A percentile compares a stretch with the other conserved stretches of the same genome.
Evolutionary conservation across 108 stramenopile species (phyloP).

Genomic region (Cyclostephanos tholiformis): DNA sequence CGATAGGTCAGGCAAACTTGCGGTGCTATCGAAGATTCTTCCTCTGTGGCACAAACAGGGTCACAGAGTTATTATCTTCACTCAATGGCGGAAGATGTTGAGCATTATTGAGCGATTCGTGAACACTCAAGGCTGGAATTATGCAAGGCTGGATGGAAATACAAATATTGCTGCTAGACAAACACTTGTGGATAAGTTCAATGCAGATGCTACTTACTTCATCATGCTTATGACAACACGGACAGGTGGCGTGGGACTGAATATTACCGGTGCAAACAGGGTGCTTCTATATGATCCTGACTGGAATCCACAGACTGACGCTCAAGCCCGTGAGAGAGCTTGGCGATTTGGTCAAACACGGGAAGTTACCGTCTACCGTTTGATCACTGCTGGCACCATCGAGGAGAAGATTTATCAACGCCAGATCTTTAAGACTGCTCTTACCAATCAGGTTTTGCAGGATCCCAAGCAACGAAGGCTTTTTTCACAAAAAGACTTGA

Average conservation of each 20-base stretch:
- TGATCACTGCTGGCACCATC: conserved; percentile 86
- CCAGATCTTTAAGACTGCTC: conserved; percentile 97
- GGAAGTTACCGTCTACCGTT: conserved; percentile 79
- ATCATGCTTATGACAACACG: conserved; percentile 94
- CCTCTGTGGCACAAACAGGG: conserved; percentile 93
- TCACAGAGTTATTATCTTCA: conserved; percentile 95
- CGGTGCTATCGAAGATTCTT: conserved; percentile 91
- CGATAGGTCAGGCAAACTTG: conserved; percentile 91
- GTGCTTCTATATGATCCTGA: conserved; percentile 89
- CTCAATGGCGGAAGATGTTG: conserved; percentile 95
- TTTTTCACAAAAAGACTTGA: conserved; percentile 87
- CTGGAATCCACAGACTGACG: conserved; percentile 97
- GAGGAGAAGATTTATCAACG: conserved; percentile 98
- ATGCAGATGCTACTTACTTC: conserved; percentile 80
- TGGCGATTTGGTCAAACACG: conserved; percentile 90
- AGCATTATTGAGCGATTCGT: conserved; percentile 89
- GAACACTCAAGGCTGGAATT: conserved; percentile 73
- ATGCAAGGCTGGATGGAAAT: conserved; percentile 93
- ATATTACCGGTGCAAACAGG: conserved; percentile 66
- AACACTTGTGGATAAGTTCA: conserved; percentile 91
- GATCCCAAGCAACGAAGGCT: conserved; percentile 90
- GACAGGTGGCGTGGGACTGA: conserved; percentile 96
- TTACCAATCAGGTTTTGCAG: conserved; percentile 89
- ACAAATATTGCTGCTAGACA: conserved; percentile 90
- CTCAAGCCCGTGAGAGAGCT: conserved; percentile 92